Evolutionary conservation across 139 green algal genomes (phyloP).

Genomic region (Spirogloea muscicola): DNA sequence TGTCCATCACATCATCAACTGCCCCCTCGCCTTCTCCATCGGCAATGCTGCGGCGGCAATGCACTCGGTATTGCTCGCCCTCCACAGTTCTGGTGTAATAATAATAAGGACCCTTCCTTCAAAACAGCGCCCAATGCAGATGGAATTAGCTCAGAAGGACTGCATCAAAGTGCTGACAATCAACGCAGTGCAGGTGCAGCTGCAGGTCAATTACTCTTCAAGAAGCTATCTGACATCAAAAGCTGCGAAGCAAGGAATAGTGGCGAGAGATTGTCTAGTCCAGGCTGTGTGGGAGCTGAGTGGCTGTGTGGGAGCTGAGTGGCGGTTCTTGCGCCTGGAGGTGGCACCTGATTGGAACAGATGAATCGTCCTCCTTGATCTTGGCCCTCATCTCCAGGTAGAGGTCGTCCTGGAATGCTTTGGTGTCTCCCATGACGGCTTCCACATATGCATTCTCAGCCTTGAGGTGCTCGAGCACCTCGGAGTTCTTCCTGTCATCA

Average conservation of each 20-base stretch:
- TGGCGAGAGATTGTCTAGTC: too few relatives aligned
- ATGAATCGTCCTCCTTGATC: conserved; percentile 80
- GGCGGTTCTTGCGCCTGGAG: too few relatives aligned
- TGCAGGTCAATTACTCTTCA: too few relatives aligned
- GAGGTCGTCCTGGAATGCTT: conserved; percentile 67
- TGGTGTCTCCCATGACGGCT: conserved; percentile 73
- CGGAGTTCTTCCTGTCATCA: conserved; percentile 5
- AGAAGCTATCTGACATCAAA: too few relatives aligned
- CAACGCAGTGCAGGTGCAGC: too few relatives aligned
- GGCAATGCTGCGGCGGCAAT: conserved; percentile 64
- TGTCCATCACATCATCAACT: not conserved
- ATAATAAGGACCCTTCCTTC: conserved; percentile 62
- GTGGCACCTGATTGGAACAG: conserved; percentile 49
- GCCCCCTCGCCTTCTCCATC: not conserved
- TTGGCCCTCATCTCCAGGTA: conserved; percentile 78
- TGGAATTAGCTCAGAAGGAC: too few relatives aligned
- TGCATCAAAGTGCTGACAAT: too few relatives aligned
- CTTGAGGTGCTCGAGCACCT: conserved; percentile 30
- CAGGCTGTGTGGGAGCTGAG: too few relatives aligned
- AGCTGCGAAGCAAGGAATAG: too few relatives aligned
- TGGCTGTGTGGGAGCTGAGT: too few relatives aligned
- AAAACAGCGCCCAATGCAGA: too few relatives aligned
- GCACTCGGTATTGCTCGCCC: conserved; percentile 66
- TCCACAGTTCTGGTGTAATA: conserved; percentile 79
- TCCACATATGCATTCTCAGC: conserved; percentile 73